These are phyloP conservation scores for Citrullus colocynthis DNA, from an alignment of 306 rosid species.

Conservation along the genomic window DNA sequence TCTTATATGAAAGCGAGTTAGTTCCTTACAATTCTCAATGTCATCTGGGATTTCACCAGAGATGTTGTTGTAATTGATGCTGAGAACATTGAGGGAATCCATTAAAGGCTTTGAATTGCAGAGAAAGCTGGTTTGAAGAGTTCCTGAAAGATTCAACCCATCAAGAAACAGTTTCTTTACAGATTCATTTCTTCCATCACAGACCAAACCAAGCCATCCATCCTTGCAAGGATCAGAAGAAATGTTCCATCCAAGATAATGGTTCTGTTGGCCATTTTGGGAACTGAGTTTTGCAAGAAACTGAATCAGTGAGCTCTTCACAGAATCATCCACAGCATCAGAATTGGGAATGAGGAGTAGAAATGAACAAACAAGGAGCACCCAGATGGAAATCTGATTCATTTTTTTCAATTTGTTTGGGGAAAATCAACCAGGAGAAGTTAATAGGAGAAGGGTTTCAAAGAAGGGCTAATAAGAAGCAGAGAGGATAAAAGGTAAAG, in stretches of 20 bases:
- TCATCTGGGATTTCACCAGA: conserved; percentile 33
- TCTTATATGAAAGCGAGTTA: conserved; percentile 29
- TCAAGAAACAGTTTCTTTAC: conserved; percentile 29
- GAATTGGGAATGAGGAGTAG: conserved; percentile 19
- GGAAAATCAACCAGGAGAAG: not conserved
- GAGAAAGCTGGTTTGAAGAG: conserved; percentile 32
- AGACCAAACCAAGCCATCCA: conserved; percentile 39
- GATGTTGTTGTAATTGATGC: conserved; percentile 32
- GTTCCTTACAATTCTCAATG: conserved; percentile 38
- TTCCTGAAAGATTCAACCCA: conserved; percentile 29
- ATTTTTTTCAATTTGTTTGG: conserved; percentile 13
- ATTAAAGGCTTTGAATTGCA: conserved; percentile 39
- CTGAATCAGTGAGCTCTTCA: conserved; percentile 30
- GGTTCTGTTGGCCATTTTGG: conserved; percentile 9
- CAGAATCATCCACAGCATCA: conserved; percentile 36
- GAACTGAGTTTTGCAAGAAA: conserved; percentile 38
- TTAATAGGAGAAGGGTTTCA: not conserved
- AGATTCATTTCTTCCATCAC: conserved; percentile 21
- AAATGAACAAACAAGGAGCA: conserved; percentile 20
- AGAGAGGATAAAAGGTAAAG: conserved; percentile 16
- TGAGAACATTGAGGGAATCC: conserved; percentile 34
- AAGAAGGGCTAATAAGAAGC: conserved; percentile 10
- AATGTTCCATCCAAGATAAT: conserved; percentile 27
- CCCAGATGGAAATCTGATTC: conserved; percentile 23
- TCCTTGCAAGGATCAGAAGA: conserved; percentile 59